Base-by-base conservation (phyloP, 495 filamentous ascomycete genomes). In the Astrothelium subdiscretum region DNA sequence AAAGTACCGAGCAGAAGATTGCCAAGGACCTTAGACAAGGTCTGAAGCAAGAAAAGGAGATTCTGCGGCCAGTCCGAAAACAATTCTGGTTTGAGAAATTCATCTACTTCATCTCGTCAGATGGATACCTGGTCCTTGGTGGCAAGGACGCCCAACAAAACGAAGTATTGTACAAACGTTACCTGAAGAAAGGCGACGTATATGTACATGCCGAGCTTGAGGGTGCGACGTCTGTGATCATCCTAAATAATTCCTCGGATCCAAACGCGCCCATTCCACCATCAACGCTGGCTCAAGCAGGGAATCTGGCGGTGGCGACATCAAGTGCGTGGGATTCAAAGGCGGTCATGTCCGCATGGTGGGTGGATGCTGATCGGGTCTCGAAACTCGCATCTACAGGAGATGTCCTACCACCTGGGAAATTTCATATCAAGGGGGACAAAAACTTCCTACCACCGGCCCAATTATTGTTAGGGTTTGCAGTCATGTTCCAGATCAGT, bases 11-110 rank as follows among this genome's bases (percentile, higher is more conserved):
- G 67, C 84, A 86, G 69, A 98, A 97, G 75, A 88, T 97, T 26
- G 79, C 80, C 11, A 82, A 86, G 11, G 90, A 96, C 69, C 79
- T 97, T 5, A 94, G 88, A 74, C 89, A 88, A 66, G 86, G 83
- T 0, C 74, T 98, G 57, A 95, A 95, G 73, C 88, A 92, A 67
- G 94, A 98, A 72, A 98, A 97, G 70, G 85, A 90, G 27, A 74
- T 95, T 20, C 77, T 97, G 1, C 87, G 90, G 59, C 91, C 87
- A 15, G 85, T 95, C 13, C 79, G 94, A 42, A 87, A 84, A 65
- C 85, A 83, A 57, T 80, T 90, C 66, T 98, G 94, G 92, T 97
- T 97, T 68, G 94, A 98, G 68, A 98, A 97, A 70, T 98, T 95
- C 66, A 72, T 83, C 18, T 97, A 88, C 77, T 98, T 98, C 77